Evolutionary conservation across 2,329 filamentous ascomycete genomes (phyloP), one percentile per base, ranked within the genome.

Genomic region (Aspergillus neoniger): DNA sequence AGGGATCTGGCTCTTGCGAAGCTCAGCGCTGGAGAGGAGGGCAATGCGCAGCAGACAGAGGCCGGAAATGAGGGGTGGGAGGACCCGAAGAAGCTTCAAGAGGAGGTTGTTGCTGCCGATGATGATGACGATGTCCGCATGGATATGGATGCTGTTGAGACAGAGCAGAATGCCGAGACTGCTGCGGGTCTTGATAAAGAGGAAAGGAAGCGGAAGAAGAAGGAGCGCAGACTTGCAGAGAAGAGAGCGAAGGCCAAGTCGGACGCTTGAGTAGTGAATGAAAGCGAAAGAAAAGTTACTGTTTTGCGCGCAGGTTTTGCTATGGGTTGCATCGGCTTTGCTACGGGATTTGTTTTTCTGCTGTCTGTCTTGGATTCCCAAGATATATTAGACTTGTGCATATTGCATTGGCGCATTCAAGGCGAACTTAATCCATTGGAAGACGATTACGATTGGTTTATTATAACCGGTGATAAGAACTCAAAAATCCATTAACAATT

Each of bases 171-270:
- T 25, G 67, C 75, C 28, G 60, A 49, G 15, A 53, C 61, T 10
- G 69, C 72, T 23, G 70, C 74, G 52, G 73, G 67, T 51, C 63
- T 79, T 52, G 81, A 84, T 63, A 83, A 82, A 70, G 82, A 82
- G 63, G 81, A 82, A 57, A 77, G 83, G 63, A 86, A 83, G 73
- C 77, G 77, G 65, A 79, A 77, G 61, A 87, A 87, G 80, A 85
- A 84, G 71, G 80, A 81, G 69, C 78, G 81, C 68, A 76, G 77
- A 59, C 74, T 79, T 67, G 79, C 79, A 53, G 74, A 81, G 70
- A 74, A 74, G 64, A 77, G 74, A 74, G 71, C 73, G 30, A 76
- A 72, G 66, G 69, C 72, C 14, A 71, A 70, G 62, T 72, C 70
- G 69, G 67, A 66, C 43, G 68, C 62, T 25, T 57, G 28, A 21